Evolutionary conservation across 2,329 filamentous ascomycete genomes (phyloP).

Genomic region (Claviceps lovelessii): DNA sequence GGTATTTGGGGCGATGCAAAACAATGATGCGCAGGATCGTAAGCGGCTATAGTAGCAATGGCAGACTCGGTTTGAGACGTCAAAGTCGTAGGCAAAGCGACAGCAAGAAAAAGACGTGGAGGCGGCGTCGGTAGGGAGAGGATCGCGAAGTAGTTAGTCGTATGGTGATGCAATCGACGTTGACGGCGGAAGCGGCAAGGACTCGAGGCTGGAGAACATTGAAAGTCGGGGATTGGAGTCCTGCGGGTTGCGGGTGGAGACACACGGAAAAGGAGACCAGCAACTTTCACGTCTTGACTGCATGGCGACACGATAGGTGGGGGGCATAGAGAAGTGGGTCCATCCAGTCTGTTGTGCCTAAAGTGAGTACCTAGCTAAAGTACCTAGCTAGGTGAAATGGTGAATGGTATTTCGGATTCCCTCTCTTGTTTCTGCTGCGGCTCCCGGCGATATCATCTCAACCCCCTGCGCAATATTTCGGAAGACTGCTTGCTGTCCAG

Average conservation of each 20-base stretch:
- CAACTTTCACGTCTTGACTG: neutral
- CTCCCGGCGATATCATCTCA: neutral
- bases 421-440: neutral
- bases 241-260: neutral
- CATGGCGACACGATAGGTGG: neutral
- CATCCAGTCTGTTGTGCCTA: no score
- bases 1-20: neutral
- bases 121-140: neutral
- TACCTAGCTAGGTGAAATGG: no score
- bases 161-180: neutral
- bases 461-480: neutral
- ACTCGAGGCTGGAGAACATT: neutral
- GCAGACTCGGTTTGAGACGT: neutral
- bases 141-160: neutral
- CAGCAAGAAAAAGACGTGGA: neutral
- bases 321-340: neutral
- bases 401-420: neutral
- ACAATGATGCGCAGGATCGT: neutral
- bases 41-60: neutral
- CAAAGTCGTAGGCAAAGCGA: neutral
- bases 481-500: neutral
- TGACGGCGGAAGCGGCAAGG: neutral
- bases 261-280: slow-evolving; percentile 1
- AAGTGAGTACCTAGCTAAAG: no score
- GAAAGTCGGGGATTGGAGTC: neutral